phyloP scores from a whole-genome alignment of 192 early-diverging fungal genomes.

The Haplosporangium gracile region DNA sequence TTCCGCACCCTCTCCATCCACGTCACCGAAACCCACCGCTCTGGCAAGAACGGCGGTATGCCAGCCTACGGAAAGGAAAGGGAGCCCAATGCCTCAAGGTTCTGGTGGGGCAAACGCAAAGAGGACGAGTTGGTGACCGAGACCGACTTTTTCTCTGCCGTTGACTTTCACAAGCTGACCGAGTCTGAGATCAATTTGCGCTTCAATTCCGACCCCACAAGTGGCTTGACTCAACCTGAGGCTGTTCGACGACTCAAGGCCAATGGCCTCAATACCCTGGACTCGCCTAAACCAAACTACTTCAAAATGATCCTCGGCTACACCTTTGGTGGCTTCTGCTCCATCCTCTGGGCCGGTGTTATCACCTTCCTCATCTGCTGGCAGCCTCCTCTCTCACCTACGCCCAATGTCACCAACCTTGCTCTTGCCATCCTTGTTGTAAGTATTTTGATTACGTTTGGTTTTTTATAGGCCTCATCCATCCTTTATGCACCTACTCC shows the following conservation, averaged over 20 bases:
- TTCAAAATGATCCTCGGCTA: conserved; percentile 60
- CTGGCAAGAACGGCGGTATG: conserved; percentile 18
- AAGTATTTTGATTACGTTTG: conserved; percentile 1
- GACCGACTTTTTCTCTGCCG: conserved; percentile 51
- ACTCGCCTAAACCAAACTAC: conserved; percentile 54
- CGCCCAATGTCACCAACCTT: conserved; percentile 68
- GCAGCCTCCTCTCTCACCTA: conserved; percentile 64
- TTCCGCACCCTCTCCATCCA: conserved; percentile 62
- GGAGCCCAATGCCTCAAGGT: not conserved
- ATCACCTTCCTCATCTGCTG: conserved; percentile 77
- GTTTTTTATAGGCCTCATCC: not conserved
- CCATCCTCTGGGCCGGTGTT: conserved; percentile 75
- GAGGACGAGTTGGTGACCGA: conserved; percentile 23
- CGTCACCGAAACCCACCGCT: conserved; percentile 52
- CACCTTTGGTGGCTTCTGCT: conserved; percentile 80
- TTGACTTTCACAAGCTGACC: conserved; percentile 58
- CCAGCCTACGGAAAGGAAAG: not conserved
- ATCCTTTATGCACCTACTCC: not conserved
- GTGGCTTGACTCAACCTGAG: conserved; percentile 44
- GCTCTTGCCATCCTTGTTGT: conserved; percentile 69
- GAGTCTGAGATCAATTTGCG: conserved; percentile 51
- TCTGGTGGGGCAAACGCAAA: conserved; percentile 3
- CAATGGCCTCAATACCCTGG: conserved; percentile 60
- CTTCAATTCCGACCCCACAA: conserved; percentile 45
- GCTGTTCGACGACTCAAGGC: conserved; percentile 41